Evolutionary conservation across 2,329 filamentous ascomycete species (phyloP).

Genomic region (Thielaviopsis populi): DNA sequence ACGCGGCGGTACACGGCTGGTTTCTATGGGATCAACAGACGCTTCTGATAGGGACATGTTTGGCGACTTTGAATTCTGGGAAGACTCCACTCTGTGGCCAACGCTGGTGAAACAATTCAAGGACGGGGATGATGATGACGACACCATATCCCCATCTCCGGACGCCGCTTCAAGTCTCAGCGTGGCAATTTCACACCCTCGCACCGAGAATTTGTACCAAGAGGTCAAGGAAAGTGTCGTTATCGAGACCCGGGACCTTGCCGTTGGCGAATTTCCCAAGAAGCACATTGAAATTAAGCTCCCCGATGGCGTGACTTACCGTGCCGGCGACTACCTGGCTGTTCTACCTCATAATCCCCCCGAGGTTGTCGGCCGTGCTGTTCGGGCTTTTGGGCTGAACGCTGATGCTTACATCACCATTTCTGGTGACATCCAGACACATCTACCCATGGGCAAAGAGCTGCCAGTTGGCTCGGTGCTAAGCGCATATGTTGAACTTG

Average conservation of each 20-base stretch:
- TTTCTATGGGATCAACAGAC: conserved; percentile 41
- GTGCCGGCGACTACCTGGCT: conserved; percentile 61
- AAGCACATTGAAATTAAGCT: conserved; percentile 52
- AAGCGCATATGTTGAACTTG: conserved; percentile 56
- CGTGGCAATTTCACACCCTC: conserved; percentile 38
- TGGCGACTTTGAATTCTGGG: conserved; percentile 51
- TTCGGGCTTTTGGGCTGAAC: conserved; percentile 49
- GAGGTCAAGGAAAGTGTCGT: conserved; percentile 49
- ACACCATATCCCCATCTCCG: conserved; percentile 7
- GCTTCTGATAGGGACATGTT: conserved; percentile 51
- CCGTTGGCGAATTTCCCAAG: conserved; percentile 39
- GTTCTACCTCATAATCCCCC: conserved; percentile 56
- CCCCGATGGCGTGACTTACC: conserved; percentile 50
- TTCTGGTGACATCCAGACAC: conserved; percentile 33
- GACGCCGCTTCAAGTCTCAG: conserved; percentile 21
- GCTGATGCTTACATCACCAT: conserved; percentile 56
- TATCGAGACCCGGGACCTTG: conserved; percentile 36
- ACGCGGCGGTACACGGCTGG: conserved; percentile 25
- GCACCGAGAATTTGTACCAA: conserved; percentile 44
- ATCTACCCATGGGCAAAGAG: conserved; percentile 39
- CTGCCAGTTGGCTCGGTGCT: conserved; percentile 50
- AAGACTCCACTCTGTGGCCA: conserved; percentile 40
- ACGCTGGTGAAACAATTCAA: conserved; percentile 34
- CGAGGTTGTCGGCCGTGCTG: conserved; percentile 44
- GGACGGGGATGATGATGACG: conserved; percentile 28